These are phyloP conservation scores for Albifimbria verrucaria DNA, from an alignment of 2,329 filamentous ascomycete species.

Conservation along the genomic window DNA sequence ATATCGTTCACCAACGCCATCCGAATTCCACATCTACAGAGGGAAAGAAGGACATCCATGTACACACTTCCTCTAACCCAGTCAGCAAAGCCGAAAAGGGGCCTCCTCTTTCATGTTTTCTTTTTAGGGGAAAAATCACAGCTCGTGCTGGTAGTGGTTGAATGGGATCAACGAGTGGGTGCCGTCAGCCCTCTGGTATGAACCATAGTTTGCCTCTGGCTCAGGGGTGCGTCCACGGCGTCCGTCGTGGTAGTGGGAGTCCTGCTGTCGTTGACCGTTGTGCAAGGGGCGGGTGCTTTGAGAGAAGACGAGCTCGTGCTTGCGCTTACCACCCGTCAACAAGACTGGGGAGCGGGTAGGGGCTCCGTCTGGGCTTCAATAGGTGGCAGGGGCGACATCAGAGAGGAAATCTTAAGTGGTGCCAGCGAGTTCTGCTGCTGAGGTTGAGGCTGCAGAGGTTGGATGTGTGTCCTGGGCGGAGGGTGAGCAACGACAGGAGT, in stretches of 20 bases:
- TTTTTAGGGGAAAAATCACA: no score
- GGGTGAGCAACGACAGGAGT: constrained; percentile 23
- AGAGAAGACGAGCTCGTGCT: constrained; percentile 31
- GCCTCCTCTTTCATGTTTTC: background rate
- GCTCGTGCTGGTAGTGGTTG: constrained; percentile 22
- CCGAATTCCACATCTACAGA: no score
- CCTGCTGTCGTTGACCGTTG: constrained; percentile 35
- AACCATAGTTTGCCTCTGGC: constrained; percentile 19
- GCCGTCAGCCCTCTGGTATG: constrained; percentile 33
- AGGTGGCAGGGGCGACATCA: constrained; percentile 30
- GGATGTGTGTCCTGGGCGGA: constrained; percentile 12
- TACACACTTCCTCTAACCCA: background rate
- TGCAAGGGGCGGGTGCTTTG: constrained; percentile 28
- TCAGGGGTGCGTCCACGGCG: constrained; percentile 22
- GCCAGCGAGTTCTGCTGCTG: constrained; percentile 22
- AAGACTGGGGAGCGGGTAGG: constrained; percentile 19
- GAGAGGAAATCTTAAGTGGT: constrained; percentile 32
- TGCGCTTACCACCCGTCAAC: constrained; percentile 31
- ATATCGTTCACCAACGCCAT: background rate
- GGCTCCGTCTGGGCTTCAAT: constrained; percentile 32
- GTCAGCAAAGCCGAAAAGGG: background rate
- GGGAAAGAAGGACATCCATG: background rate
- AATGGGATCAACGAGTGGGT: constrained; percentile 25
- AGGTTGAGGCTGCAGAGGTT: constrained; percentile 5
- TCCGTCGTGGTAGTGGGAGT: constrained; percentile 23